Evolutionary conservation across 345 rosid genomes (phyloP), one percentile per base, ranked within the genome.

Genomic region (Balakata baccata): DNA sequence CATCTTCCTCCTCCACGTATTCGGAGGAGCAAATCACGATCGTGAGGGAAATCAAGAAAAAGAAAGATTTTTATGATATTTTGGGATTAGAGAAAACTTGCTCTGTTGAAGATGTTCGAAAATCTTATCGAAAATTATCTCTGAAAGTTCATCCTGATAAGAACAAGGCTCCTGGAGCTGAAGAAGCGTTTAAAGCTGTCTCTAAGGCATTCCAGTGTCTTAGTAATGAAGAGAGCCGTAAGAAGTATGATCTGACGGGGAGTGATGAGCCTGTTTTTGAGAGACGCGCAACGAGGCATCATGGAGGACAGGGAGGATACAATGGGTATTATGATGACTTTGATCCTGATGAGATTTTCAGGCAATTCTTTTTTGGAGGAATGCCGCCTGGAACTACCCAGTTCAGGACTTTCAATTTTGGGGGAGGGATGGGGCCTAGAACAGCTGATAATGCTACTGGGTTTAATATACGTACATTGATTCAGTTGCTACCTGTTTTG

Each of bases 131-230:
- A 56, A 94, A 94, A 78, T 84, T 94, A 54, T 92, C 98, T 0
- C 78, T 92, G 81, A 92, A 92, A 76, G 98, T 94, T 47, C 98
- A 94, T 75, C 98, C 98, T 0, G 98, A 94, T 64, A 94, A 94
- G 89, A 94, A 92, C 72, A 88, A 81, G 50, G 97, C 98, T 56
- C 98, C 98, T 0, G 98, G 98, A 0, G 89, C 99, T 11, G 99
- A 95, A 71, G 99, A 95, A 70, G 91, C 94, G 3, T 95, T 92
- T 76, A 95, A 92, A 74, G 76, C 87, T 5, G 93, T 95, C 18
- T 92, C 98, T 0, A 91, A 91, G 74, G 94, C 99, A 4, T 95
- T 95, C 80, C 98, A 92, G 80, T 95, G 98, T 81, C 82, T 95
- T 74, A 90, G 92, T 86, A 85, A 84, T 60, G 92, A 83, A 11